A percentile compares a stretch with the other conserved stretches of the same genome.
Conservation (phyloP, 192 early-diverging fungal species). For the Podochytrium sp. region DNA sequence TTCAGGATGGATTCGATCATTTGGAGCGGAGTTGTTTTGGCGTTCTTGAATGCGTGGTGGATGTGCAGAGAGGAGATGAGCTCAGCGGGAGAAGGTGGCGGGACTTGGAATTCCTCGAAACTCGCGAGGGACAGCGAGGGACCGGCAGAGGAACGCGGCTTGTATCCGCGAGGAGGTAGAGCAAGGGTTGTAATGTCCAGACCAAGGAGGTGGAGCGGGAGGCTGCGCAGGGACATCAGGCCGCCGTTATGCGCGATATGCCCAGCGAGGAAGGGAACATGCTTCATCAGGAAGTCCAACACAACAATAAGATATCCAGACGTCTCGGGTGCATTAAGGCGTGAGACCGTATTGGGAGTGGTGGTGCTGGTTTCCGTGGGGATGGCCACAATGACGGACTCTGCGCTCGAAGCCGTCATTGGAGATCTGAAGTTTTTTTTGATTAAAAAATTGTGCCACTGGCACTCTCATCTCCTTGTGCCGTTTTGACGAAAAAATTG, state of each 20-base stretch:
- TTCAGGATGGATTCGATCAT: conserved; percentile 33
- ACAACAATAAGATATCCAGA: conserved; percentile 6
- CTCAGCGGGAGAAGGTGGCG: not conserved
- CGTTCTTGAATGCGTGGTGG: conserved; percentile 29
- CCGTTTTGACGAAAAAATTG: too few relatives aligned
- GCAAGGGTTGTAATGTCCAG: not conserved
- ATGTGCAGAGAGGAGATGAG: conserved; percentile 17
- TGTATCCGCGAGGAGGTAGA: conserved; percentile 5
- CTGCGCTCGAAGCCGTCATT: too few relatives aligned
- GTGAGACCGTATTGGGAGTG: too few relatives aligned
- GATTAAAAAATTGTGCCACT: too few relatives aligned
- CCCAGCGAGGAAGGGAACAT: not conserved
- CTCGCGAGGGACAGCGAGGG: not conserved
- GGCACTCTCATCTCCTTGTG: too few relatives aligned
- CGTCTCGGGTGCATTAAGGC: not conserved
- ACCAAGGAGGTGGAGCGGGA: not conserved
- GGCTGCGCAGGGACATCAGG: not conserved
- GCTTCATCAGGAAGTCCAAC: not conserved
- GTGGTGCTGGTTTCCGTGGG: too few relatives aligned
- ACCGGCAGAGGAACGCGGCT: not conserved
- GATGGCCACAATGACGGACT: too few relatives aligned
- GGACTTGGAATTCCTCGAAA: not conserved
- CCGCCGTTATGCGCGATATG: not conserved
- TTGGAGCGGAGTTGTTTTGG: conserved; percentile 37
- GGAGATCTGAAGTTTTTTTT: too few relatives aligned